Conservation (phyloP, 257 asterid species). For the Echium plantagineum region DNA sequence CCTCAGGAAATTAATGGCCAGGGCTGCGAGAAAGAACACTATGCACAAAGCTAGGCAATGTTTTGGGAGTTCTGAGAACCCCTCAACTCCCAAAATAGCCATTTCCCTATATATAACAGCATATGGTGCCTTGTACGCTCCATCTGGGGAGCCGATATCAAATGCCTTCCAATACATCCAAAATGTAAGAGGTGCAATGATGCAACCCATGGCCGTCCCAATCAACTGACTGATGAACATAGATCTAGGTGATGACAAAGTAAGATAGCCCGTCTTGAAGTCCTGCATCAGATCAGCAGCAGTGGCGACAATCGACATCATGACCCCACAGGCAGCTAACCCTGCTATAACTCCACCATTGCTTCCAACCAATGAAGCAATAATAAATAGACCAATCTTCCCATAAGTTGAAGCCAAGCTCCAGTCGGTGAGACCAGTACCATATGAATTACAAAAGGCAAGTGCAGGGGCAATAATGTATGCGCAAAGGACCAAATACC, state of each 20-base stretch:
- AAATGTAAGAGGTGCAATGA: conserved; percentile 91
- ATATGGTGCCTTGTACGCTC: conserved; percentile 88
- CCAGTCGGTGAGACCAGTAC: conserved; percentile 94
- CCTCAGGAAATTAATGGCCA: conserved; percentile 53
- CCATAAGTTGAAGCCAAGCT: conserved; percentile 86
- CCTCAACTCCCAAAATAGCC: conserved; percentile 91
- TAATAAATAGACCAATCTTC: conserved; percentile 80
- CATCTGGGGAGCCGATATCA: conserved; percentile 82
- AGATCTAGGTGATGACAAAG: conserved; percentile 80
- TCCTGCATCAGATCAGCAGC: conserved; percentile 98
- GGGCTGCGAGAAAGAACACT: conserved; percentile 69
- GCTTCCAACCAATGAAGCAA: conserved; percentile 77
- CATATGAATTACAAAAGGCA: conserved; percentile 94
- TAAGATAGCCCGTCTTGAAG: conserved; percentile 80
- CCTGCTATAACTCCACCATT: conserved; percentile 87
- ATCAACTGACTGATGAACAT: conserved; percentile 89
- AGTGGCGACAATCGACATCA: conserved; percentile 93
- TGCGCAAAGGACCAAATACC: conserved; percentile 88
- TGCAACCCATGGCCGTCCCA: conserved; percentile 94
- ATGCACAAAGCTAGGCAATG: conserved; percentile 70
- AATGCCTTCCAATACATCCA: conserved; percentile 92
- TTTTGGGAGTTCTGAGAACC: conserved; percentile 86
- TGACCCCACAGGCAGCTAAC: conserved; percentile 87
- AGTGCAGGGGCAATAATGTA: conserved; percentile 91
- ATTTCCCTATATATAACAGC: conserved; percentile 85